A percentile compares a stretch with the other conserved stretches of the same genome.
phyloP scores from a whole-genome alignment of 192 early-diverging fungal genomes.

The Coemansia umbellata region DNA sequence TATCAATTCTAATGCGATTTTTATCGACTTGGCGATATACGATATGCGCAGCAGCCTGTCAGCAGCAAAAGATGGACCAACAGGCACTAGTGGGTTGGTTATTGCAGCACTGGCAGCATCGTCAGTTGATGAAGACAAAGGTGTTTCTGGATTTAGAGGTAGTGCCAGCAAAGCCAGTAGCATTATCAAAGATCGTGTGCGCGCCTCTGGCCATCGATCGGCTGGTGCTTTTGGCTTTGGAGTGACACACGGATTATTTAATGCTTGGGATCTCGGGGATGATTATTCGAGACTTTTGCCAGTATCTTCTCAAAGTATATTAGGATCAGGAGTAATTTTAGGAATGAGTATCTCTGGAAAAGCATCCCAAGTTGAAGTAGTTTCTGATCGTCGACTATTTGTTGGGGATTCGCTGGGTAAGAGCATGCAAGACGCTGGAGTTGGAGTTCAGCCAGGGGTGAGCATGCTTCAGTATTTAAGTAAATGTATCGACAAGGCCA shows the following conservation, averaged over 20 bases:
- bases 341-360: slow-evolving; percentile 33
- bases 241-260: slow-evolving; percentile 7
- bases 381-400: slow-evolving; percentile 10
- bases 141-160: background rate
- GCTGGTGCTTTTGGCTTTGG: background rate
- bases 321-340: slow-evolving; percentile 1
- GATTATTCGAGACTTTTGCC: background rate
- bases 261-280: slow-evolving; percentile 19
- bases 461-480: slow-evolving; percentile 1
- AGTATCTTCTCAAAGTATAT: slow-evolving; percentile 1
- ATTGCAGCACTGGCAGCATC: slow-evolving; percentile 23
- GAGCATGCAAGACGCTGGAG: background rate
- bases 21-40: background rate
- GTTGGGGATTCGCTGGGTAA: slow-evolving; percentile 15
- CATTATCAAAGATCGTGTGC: background rate
- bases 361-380: slow-evolving; percentile 20
- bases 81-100: background rate
- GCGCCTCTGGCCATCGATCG: background rate
- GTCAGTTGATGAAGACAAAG: background rate
- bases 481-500: background rate
- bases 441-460: background rate
- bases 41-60: background rate
- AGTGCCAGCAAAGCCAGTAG: background rate
- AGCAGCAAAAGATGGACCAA: background rate
- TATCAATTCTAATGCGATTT: background rate